Conservation (phyloP, 768 basidiomycete genomes). For the Termitomyces sp. region DNA sequence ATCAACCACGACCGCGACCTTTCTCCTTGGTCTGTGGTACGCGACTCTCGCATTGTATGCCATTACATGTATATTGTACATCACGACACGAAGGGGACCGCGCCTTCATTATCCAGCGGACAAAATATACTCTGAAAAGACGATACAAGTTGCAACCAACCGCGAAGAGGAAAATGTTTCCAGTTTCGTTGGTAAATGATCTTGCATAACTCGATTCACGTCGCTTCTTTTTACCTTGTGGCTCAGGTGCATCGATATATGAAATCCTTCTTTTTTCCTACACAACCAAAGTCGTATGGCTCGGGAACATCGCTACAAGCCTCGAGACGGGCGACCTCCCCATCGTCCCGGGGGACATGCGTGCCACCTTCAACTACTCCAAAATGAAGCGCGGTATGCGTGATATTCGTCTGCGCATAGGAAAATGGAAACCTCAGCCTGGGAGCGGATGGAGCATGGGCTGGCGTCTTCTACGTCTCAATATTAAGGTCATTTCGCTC, state of each 20-base stretch:
- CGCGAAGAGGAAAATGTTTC: conserved; percentile 71
- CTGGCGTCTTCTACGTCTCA: conserved; percentile 58
- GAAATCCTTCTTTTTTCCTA: conserved; percentile 77
- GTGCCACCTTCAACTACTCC: conserved; percentile 57
- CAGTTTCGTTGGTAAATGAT: conserved; percentile 42
- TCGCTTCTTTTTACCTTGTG: neutral
- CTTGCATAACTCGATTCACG: neutral
- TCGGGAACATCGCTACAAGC: conserved; percentile 66
- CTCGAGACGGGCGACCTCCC: conserved; percentile 88
- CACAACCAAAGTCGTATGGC: conserved; percentile 81
- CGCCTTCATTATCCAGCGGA: conserved; percentile 68
- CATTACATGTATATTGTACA: conserved; percentile 29
- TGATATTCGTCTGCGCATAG: conserved; percentile 41
- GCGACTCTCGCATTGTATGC: conserved; percentile 44
- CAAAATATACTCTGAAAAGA: conserved; percentile 70
- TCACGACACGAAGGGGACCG: conserved; percentile 71
- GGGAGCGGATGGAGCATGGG: conserved; percentile 63
- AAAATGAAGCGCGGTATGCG: conserved; percentile 56
- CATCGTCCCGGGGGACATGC: conserved; percentile 70
- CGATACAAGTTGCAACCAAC: conserved; percentile 52
- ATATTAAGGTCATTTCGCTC: conserved; percentile 31
- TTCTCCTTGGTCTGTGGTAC: conserved; percentile 42
- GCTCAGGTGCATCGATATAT: conserved; percentile 50
- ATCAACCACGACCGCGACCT: conserved; percentile 14
- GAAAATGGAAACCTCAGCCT: conserved; percentile 50